A percentile compares a stretch with the other conserved stretches of the same genome.
These are phyloP conservation scores for Yamadazyma diddensiae DNA, from an alignment of 1,139 yeast genomes.

Conservation along the genomic window DNA sequence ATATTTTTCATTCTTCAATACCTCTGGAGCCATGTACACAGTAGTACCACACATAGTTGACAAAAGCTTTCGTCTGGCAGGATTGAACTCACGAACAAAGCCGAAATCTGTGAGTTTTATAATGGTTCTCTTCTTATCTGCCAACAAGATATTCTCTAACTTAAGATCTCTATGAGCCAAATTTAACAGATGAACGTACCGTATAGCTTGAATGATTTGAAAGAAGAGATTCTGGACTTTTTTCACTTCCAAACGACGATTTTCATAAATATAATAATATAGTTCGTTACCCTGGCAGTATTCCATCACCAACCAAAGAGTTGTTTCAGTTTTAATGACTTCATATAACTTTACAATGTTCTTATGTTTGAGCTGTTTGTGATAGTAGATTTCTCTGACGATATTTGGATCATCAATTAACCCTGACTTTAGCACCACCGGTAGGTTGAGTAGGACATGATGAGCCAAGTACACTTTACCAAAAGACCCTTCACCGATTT, in stretches of 20 bases:
- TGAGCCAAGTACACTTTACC: constrained; percentile 86
- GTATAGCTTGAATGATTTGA: constrained; percentile 80
- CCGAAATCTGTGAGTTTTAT: constrained; percentile 91
- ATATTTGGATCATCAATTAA: constrained; percentile 79
- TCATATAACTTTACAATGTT: constrained; percentile 85
- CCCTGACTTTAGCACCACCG: constrained; percentile 86
- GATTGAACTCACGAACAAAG: constrained; percentile 74
- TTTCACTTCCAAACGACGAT: constrained; percentile 49
- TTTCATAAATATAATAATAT: constrained; percentile 65
- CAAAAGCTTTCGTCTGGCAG: constrained; percentile 51
- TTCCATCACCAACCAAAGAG: constrained; percentile 85
- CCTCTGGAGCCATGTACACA: constrained; percentile 96
- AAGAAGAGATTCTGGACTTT: constrained; percentile 64
- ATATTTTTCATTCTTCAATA: constrained; percentile 64
- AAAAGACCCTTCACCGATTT: constrained; percentile 87
- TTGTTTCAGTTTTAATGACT: constrained; percentile 73
- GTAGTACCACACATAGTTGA: constrained; percentile 93
- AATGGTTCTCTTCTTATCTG: constrained; percentile 52
- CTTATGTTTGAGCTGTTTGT: constrained; percentile 78
- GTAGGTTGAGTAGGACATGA: constrained; percentile 68
- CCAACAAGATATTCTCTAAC: constrained; percentile 78
- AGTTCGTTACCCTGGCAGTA: constrained; percentile 90
- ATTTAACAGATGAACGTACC: constrained; percentile 77
- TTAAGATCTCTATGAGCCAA: constrained; percentile 90
- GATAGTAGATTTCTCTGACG: constrained; percentile 90